phyloP scores from a whole-genome alignment of 1,284 basidiomycete genomes.

The Fomitopsis betulina region DNA sequence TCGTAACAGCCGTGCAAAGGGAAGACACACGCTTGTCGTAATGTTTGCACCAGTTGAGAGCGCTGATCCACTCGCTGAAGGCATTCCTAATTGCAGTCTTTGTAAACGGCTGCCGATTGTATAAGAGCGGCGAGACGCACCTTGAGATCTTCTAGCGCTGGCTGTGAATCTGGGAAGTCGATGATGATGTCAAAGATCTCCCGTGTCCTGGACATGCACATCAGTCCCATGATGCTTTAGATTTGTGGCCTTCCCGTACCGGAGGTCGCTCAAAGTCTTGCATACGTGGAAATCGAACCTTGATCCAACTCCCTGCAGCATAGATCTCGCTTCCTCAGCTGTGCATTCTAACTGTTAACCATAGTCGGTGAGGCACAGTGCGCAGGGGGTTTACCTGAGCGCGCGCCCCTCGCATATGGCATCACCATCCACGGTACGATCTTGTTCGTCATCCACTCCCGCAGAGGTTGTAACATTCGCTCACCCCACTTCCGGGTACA shows the following conservation, averaged over 20 bases:
- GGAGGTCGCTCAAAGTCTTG: slow-evolving; percentile 80
- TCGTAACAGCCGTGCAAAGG: neutral
- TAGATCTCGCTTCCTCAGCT: slow-evolving; percentile 67
- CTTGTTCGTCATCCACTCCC: slow-evolving; percentile 73
- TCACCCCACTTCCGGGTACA: slow-evolving; percentile 70
- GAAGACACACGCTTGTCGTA: slow-evolving; percentile 60
- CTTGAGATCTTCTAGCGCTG: slow-evolving; percentile 86
- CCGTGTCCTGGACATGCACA: slow-evolving; percentile 47
- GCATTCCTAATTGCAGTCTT: slow-evolving; percentile 50
- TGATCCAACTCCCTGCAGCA: slow-evolving; percentile 79
- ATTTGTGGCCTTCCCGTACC: slow-evolving; percentile 44
- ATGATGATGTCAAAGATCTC: slow-evolving; percentile 97
- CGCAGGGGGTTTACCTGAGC: slow-evolving; percentile 38
- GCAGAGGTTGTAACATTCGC: slow-evolving; percentile 56
- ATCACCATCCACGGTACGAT: slow-evolving; percentile 82
- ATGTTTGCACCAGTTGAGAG: slow-evolving; percentile 58
- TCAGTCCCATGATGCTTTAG: neutral
- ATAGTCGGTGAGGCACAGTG: neutral
- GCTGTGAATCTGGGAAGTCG: slow-evolving; percentile 84
- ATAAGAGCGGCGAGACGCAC: slow-evolving; percentile 30
- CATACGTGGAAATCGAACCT: slow-evolving; percentile 90
- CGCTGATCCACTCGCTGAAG: slow-evolving; percentile 77
- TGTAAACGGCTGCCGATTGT: neutral
- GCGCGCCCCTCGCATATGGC: slow-evolving; percentile 68
- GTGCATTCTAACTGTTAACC: neutral